Conservation (phyloP, 2,329 filamentous ascomycete genomes). For the Sporothrix pseudoabietina region DNA sequence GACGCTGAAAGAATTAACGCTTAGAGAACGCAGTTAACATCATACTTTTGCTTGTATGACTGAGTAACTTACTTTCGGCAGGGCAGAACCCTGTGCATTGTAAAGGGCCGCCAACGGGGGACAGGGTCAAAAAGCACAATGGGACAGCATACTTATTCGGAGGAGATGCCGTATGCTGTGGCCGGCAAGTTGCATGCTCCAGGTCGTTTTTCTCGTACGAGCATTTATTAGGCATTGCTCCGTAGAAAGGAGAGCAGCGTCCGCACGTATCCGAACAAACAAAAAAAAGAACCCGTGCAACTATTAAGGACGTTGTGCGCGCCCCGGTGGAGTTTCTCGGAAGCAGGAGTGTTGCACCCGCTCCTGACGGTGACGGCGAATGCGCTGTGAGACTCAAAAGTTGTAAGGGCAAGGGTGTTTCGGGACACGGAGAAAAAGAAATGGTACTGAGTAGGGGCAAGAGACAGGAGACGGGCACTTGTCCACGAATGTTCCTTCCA, state of each 20-base stretch:
- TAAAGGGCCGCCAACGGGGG: background rate
- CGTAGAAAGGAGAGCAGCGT: background rate
- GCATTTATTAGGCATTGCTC: too few species aligned
- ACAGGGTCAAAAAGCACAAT: background rate
- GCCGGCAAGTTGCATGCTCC: slow-evolving; percentile 1
- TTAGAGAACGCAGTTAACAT: background rate
- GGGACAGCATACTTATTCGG: background rate
- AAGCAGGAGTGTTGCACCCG: slow-evolving; percentile 18
- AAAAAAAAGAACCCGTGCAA: background rate
- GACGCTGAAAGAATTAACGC: background rate
- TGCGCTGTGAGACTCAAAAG: background rate
- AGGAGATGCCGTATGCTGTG: slow-evolving; percentile 3
- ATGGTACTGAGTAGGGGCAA: background rate
- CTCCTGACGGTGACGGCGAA: slow-evolving; percentile 8
- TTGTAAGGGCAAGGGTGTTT: slow-evolving; percentile 2
- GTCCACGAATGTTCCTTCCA: background rate
- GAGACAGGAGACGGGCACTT: background rate
- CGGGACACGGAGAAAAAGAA: background rate
- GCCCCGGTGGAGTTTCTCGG: background rate
- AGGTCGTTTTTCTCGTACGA: background rate
- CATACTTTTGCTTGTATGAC: background rate
- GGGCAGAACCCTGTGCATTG: background rate
- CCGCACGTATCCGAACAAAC: slow-evolving; percentile 12
- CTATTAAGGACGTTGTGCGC: background rate
- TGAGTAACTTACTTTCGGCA: background rate